Evolutionary conservation across 371 early-diverging fungal species (phyloP).

Genomic region (Coemansia sp.): DNA sequence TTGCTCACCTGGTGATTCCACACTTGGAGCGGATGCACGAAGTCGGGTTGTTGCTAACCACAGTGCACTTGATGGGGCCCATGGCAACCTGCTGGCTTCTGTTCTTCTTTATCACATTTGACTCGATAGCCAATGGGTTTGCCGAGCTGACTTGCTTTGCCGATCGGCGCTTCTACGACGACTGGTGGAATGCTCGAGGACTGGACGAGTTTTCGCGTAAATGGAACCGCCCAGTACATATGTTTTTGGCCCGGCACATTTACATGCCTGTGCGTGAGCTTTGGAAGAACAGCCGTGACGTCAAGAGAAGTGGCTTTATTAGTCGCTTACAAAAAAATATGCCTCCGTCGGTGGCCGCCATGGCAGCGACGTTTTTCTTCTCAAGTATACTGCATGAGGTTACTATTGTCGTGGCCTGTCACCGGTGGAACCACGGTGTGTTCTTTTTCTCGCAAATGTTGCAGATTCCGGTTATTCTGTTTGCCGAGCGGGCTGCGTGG

Average conservation of each 20-base stretch:
- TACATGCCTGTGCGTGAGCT: slow-evolving; percentile 81
- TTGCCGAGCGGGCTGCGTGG: slow-evolving; percentile 60
- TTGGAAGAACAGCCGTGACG: slow-evolving; percentile 39
- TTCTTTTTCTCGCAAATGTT: slow-evolving; percentile 62
- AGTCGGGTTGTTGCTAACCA: slow-evolving; percentile 56
- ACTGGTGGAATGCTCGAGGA: slow-evolving; percentile 97
- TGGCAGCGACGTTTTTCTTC: slow-evolving; percentile 48
- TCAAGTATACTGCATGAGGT: slow-evolving; percentile 47
- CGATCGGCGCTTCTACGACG: slow-evolving; percentile 96
- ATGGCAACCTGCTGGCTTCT: slow-evolving; percentile 87
- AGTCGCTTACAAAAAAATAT: slow-evolving; percentile 26
- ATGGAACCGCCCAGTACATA: slow-evolving; percentile 98
- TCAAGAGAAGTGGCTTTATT: slow-evolving; percentile 52
- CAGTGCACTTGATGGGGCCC: slow-evolving; percentile 76
- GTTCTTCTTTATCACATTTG: slow-evolving; percentile 93
- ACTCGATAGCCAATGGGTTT: slow-evolving; percentile 92
- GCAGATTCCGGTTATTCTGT: slow-evolving; percentile 85
- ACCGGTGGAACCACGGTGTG: slow-evolving; percentile 44
- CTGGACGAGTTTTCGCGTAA: slow-evolving; percentile 95
- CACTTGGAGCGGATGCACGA: slow-evolving; percentile 63
- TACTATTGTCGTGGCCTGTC: slow-evolving; percentile 39
- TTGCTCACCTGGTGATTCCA: slow-evolving; percentile 84
- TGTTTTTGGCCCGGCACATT: slow-evolving; percentile 90
- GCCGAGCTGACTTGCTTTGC: slow-evolving; percentile 96
- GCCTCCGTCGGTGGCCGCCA: slow-evolving; percentile 35